Evolutionary conservation across 139 green algal genomes (phyloP).

Genomic region (Chlorella sp.): DNA sequence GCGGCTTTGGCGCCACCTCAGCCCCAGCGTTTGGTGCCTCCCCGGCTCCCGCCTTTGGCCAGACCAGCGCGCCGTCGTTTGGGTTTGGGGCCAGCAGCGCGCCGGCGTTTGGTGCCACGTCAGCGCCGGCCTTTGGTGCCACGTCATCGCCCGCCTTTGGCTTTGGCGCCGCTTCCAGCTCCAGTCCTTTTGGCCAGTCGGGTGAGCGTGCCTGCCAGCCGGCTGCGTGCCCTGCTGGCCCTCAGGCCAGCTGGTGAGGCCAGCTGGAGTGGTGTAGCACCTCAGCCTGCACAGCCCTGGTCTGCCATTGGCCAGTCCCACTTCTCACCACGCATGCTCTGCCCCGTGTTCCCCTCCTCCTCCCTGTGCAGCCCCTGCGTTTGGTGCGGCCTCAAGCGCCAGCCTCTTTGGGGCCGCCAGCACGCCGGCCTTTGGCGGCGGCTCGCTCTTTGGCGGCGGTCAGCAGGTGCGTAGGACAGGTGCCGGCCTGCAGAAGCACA

Average conservation of each 20-base stretch:
- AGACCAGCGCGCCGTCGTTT: slow-evolving; percentile 46
- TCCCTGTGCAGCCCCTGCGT: slow-evolving; percentile 38
- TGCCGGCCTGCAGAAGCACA: too few species aligned
- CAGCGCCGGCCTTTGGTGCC: slow-evolving; percentile 60
- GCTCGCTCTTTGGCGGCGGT: neutral
- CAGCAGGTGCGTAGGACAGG: neutral
- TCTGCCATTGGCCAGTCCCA: neutral
- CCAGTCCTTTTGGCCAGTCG: slow-evolving; percentile 37
- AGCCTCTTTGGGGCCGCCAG: slow-evolving; percentile 35
- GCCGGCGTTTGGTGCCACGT: slow-evolving; percentile 57
- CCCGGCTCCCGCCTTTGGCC: slow-evolving; percentile 58
- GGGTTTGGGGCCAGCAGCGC: slow-evolving; percentile 59
- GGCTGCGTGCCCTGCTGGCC: neutral
- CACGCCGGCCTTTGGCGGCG: slow-evolving; percentile 12
- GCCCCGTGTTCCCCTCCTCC: neutral
- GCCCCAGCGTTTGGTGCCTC: slow-evolving; percentile 48
- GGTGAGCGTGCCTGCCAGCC: neutral
- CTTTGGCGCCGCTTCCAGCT: slow-evolving; percentile 17
- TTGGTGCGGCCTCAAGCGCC: slow-evolving; percentile 28
- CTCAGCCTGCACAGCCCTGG: neutral
- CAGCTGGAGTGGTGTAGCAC: too few species aligned
- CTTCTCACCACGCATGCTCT: neutral
- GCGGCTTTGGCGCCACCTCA: slow-evolving; percentile 47
- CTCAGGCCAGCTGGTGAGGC: too few species aligned
- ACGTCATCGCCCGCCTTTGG: slow-evolving; percentile 35